Evolutionary conservation across 208 protist species (phyloP), one percentile per base, ranked within the genome.

Genomic region (Crithidia thermophila): DNA sequence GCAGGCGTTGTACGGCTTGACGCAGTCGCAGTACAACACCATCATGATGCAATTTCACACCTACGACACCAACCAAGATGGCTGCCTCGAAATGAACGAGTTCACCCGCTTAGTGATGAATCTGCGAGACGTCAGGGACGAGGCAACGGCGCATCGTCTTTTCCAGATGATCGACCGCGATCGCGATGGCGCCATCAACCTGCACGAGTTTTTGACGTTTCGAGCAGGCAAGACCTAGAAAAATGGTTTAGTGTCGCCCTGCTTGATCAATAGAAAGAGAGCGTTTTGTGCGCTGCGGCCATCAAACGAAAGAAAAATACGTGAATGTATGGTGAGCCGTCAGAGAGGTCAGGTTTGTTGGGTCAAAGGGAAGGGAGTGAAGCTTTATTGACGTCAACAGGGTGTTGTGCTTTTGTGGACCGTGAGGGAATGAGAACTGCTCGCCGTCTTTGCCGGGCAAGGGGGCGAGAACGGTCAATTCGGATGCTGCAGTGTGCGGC

Each of bases 31-130:
- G 59, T 95, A 95, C 79, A 89, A 92, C 63, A 87, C 82, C 18
- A 79, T 94, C 30, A 90, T 96, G 87, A 91, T 96, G 79, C 87
- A 96, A 63, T 94, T 94, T 58, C 87, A 81, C 65, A 67, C 60
- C 21, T 93, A 90, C 76, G 85, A 94, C 67, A 67, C 23, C 36
- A 81, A 94, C 42, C 78, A 90, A 36, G 82, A 93, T 61, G 90
- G 90, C 11, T 62, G 72, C 23, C 55, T 94, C 3, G 70, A 81
- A 25, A 52, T 80, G 47, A 57, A 89, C 21, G 87, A 94, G 46
- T 93, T 96, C 60, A 62, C 67, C 0, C 67, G 67, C 4, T 67
- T 95, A 13, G 81, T 82, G 36, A 18, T 85, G 51, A 58, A 74
- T 34, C 20, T 86, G 2, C 65, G 79, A n/a, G 85, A 92, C 18